Evolutionary conservation across 768 basidiomycete genomes (phyloP), one percentile per base, ranked within the genome.

Genomic region (Lepiota brunneoincarnata): DNA sequence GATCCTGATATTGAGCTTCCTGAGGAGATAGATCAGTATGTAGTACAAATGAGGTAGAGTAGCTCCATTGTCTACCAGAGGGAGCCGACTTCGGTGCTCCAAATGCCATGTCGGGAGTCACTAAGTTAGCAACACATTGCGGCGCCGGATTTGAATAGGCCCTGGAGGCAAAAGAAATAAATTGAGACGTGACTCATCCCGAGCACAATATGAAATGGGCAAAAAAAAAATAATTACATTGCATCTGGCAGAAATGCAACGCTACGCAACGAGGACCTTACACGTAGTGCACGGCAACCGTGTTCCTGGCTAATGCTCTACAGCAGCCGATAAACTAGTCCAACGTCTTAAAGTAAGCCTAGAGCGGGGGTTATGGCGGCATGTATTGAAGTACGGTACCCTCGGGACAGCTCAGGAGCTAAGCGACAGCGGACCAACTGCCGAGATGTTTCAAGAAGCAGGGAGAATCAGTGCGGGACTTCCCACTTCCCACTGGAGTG

Each of bases 301-400:
- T 14, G 23, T 51, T 43, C 51, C 35, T 52, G 51, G 37, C 26
- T n/a, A 51, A 31, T 31, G 31, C 31, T 31, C 39, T n/a, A 42
- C 38, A 28, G 49, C 15, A 6, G 17, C 18, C 49, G 24, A 42
- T 51, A 35, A 51, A 21, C 5, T 31, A 9, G 31, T 9, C 31
- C 24, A 17, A 23, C 28, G 12, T 17, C 39, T 14, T 38, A 15
- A 44, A 44, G 44, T 17, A 31, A 34, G 31, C 31, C 11, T 31
- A 31, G 31, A 31, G 11, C 11, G 31, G 11, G 31, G 31, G 31
- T 9, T 31, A 31, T 4, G 31, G 7, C 31, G 31, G 31, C 7
- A 31, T 2, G 7, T 10, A 31, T 31, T 31, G 31, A 3, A 31
- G 31, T 31, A 31, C 7, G 31, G 31, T 10, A 31, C 11, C 11